These are phyloP conservation scores for Acanthamoeba castellanii DNA, from an alignment of 208 protist species.

Conservation along the genomic window DNA sequence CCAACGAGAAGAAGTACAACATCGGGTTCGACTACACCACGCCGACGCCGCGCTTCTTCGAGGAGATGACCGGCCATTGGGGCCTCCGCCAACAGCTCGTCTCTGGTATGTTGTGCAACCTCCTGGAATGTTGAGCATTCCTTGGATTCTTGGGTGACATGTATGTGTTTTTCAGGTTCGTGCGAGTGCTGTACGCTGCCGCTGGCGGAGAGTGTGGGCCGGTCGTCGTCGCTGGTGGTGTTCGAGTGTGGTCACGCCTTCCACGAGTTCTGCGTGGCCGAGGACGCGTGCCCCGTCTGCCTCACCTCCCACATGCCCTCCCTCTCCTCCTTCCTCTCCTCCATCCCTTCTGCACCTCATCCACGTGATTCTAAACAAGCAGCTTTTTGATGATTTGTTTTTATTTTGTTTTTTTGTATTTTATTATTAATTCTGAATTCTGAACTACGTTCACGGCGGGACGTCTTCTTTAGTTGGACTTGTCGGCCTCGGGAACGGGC, in stretches of 20 bases:
- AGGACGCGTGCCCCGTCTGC: constrained; percentile 40
- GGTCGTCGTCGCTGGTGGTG: constrained; percentile 38
- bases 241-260: constrained; percentile 45
- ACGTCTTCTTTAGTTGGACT: no score
- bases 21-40: constrained; percentile 63
- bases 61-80: constrained; percentile 70
- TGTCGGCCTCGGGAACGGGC: background rate
- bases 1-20: constrained; percentile 38
- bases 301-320: constrained; percentile 26
- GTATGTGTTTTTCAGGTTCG: background rate
- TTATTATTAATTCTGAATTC: no score
- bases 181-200: constrained; percentile 57
- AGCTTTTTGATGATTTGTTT: no score
- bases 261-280: constrained; percentile 51
- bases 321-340: background rate
- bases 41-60: constrained; percentile 55
- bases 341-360: no score
- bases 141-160: background rate
- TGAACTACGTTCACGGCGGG: no score
- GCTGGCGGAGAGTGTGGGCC: constrained; percentile 9
- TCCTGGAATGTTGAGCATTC: background rate
- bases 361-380: no score
- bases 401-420: no score
- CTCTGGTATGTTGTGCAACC: background rate
- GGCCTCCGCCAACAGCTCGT: constrained; percentile 7